Evolutionary conservation across 768 basidiomycete species (phyloP).

Genomic region (Lyophyllum decastes): DNA sequence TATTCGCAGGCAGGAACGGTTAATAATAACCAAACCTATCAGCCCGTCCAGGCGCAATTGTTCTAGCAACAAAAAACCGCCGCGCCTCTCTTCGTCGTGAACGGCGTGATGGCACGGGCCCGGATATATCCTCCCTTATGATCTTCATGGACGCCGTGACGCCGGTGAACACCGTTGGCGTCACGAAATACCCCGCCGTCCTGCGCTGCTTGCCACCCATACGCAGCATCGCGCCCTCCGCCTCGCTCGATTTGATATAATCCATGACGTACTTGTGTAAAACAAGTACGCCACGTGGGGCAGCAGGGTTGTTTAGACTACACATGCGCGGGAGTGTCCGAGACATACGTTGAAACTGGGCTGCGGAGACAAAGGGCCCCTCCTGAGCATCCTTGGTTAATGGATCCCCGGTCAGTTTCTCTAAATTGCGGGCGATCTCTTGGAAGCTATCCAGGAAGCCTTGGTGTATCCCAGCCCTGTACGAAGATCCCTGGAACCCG

Average conservation of each 20-base stretch:
- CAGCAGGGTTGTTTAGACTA: not conserved
- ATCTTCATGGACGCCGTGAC: slow-evolving; percentile 65
- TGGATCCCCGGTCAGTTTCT: not conserved
- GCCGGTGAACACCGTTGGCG: slow-evolving; percentile 69
- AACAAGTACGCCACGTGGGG: not conserved
- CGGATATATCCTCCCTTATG: slow-evolving; percentile 70
- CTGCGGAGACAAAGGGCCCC: not conserved
- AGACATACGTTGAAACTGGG: not conserved
- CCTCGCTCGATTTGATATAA: slow-evolving; percentile 57
- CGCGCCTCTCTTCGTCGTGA: slow-evolving; percentile 53
- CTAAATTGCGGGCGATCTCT: not conserved
- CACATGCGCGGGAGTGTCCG: not conserved
- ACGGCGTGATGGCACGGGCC: slow-evolving; percentile 71
- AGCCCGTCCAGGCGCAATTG: no score
- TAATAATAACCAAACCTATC: no score
- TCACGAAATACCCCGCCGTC: slow-evolving; percentile 57
- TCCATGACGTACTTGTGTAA: slow-evolving; percentile 58
- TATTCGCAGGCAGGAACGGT: not conserved
- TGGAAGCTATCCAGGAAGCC: not conserved
- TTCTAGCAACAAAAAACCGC: no score
- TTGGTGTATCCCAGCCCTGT: not conserved
- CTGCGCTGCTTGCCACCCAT: slow-evolving; percentile 58
- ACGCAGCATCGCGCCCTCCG: slow-evolving; percentile 63
- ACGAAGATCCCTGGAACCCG: not conserved
- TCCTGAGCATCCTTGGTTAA: not conserved